Conservation (phyloP, 75 land plant species). For the Cunninghamia lanceolata region DNA sequence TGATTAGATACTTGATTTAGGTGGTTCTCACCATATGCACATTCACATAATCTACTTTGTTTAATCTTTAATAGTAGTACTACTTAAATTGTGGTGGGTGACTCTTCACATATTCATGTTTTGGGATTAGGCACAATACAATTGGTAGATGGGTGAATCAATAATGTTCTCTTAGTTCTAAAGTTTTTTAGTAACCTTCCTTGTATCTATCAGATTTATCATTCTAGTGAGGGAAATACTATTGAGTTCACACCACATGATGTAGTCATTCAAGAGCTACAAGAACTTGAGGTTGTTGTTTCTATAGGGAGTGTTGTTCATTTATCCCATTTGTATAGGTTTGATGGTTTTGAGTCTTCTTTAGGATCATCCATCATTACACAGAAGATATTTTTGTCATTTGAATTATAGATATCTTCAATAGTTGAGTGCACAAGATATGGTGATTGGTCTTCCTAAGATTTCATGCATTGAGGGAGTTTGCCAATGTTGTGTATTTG, state of each 20-base stretch:
- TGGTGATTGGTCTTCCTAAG: not conserved
- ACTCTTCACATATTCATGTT: not conserved
- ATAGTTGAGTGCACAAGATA: not conserved
- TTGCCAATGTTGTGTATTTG: conserved; percentile 4
- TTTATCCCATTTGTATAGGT: not conserved
- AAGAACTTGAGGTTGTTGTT: not conserved
- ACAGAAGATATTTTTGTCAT: not conserved
- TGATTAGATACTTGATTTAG: too few relatives aligned
- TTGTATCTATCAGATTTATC: not conserved
- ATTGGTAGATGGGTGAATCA: not conserved
- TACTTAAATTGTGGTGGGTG: not conserved
- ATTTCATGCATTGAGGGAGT: not conserved
- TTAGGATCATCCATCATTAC: not conserved
- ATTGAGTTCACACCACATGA: not conserved
- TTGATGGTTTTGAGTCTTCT: not conserved
- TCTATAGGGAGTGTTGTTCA: not conserved
- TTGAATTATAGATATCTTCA: not conserved
- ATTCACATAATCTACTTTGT: too few relatives aligned
- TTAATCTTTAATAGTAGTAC: not conserved
- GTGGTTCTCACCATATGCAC: too few relatives aligned
- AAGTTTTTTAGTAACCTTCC: not conserved
- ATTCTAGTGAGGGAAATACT: not conserved
- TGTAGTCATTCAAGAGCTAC: not conserved
- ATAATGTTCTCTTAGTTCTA: not conserved
- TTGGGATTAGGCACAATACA: not conserved